These are phyloP conservation scores for Ogataea degrootiae DNA, from an alignment of 805 yeast species.

Conservation along the genomic window DNA sequence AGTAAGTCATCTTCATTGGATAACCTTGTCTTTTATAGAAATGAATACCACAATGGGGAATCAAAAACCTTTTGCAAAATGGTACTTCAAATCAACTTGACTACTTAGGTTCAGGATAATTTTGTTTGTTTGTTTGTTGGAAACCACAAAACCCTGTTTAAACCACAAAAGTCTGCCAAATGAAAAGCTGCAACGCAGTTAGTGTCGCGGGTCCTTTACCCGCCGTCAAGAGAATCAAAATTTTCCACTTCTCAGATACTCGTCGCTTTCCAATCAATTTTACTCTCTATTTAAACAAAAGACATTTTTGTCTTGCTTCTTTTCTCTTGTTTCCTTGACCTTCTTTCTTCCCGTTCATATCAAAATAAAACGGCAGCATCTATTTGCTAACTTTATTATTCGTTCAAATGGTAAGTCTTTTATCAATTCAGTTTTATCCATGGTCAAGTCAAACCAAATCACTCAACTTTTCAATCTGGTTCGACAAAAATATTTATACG, in stretches of 20 bases:
- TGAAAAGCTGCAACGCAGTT: too few relatives aligned
- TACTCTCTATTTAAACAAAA: neutral
- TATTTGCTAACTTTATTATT: neutral
- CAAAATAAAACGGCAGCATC: neutral
- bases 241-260: neutral
- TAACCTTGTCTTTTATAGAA: neutral
- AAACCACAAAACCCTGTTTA: too few relatives aligned
- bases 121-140: too few relatives aligned
- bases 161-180: too few relatives aligned
- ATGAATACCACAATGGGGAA: neutral
- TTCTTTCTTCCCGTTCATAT: neutral
- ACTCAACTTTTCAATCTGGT: too few relatives aligned
- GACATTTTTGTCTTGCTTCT: neutral
- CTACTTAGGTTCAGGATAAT: too few relatives aligned
- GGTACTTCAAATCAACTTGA: too few relatives aligned
- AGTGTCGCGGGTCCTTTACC: too few relatives aligned
- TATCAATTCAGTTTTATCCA: neutral
- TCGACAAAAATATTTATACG: neutral
- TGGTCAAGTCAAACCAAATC: too few relatives aligned
- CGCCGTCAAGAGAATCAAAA: neutral
- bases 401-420: neutral
- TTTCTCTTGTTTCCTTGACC: neutral
- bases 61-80: too few relatives aligned
- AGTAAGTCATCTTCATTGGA: neutral
- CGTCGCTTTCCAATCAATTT: neutral